These are phyloP conservation scores for Albugo laibachii DNA, from an alignment of 352 stramenopile species.

Conservation along the genomic window DNA sequence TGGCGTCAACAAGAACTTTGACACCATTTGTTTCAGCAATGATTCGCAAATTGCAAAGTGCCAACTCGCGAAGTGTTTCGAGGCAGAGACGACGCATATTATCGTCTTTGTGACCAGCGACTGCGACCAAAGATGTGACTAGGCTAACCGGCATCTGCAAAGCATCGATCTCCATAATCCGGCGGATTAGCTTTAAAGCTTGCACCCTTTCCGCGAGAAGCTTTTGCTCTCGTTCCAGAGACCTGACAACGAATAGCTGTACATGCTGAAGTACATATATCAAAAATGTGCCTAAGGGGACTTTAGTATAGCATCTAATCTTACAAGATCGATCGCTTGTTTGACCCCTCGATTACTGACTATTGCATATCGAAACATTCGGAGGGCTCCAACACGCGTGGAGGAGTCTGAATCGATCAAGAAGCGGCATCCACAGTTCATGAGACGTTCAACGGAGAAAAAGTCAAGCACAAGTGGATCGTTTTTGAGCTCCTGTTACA, in stretches of 20 bases:
- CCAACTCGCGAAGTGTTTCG: conserved; percentile 66
- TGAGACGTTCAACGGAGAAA: conserved; percentile 61
- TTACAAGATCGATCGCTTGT: conserved; percentile 38
- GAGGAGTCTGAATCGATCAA: conserved; percentile 64
- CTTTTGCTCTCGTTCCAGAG: conserved; percentile 75
- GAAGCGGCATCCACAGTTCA: conserved; percentile 56
- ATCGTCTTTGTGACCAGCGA: conserved; percentile 77
- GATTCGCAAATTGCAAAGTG: conserved; percentile 60
- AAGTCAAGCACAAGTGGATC: conserved; percentile 63
- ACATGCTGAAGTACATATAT: conserved; percentile 17
- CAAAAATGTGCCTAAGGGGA: not conserved
- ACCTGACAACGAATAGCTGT: conserved; percentile 66
- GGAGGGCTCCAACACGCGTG: conserved; percentile 44
- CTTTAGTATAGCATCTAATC: not conserved
- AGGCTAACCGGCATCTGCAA: conserved; percentile 64
- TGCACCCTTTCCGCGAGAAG: conserved; percentile 68
- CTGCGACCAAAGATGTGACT: conserved; percentile 62
- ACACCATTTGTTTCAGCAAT: conserved; percentile 70
- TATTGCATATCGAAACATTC: conserved; percentile 70
- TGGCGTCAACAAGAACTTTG: conserved; percentile 68
- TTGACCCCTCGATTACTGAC: conserved; percentile 53
- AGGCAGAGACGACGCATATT: conserved; percentile 74
- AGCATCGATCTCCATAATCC: conserved; percentile 74
- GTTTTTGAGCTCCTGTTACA: conserved; percentile 55
- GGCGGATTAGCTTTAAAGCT: conserved; percentile 67